Base-by-base conservation (phyloP, 345 rosid species). In the Mangifera indica region DNA sequence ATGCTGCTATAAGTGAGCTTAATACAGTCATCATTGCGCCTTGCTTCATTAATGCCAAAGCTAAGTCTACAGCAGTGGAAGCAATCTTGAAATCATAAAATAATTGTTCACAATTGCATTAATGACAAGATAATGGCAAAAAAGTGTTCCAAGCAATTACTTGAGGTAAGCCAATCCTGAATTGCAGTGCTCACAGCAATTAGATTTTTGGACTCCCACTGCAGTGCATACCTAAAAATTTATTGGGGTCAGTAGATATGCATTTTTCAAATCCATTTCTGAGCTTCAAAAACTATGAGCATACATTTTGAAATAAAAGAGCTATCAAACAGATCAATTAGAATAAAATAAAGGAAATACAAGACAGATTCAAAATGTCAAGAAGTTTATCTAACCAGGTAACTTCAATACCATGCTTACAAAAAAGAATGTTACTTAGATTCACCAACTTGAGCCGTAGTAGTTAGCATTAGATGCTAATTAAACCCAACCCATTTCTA, bases 21-120 rank as follows among this genome's bases (percentile, higher is more conserved):
- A 91, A 76, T 24, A 92, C 99, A n/a, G 97, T 95, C 89, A 90
- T 66, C 99, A 92, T 91, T 65, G 97, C 99, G 62, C 99, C 99
- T 82, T 88, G 96, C 82, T 75, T 92, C 99, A 92, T 92, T 83
- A 95, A 77, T 81, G 81, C 91, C 84, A 77, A 60, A 34, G 97
- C 90, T 80, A 95, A 72, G 45, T 88, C 98, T 93, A 77, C 60
- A 58, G 68, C 58, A 78, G 74, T 60, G 76, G 49, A 25, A 66
- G 56, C 40, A 29, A 51, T 51, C 62, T 82, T 60, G 79, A 74
- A 57, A 37, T 8, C 29, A 70, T 46, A 60, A 11, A 3, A 70
- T 13, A 13, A 32, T 7, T 34, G 8, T 24, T 69, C n/a, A 62
- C 40, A 69, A 63, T 9, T 10, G 44, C 14, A 66, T 11, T 42